Evolutionary conservation across 2,329 filamentous ascomycete species (phyloP), one percentile per base, ranked within the genome.

Genomic region (Fusarium pininemorale): DNA sequence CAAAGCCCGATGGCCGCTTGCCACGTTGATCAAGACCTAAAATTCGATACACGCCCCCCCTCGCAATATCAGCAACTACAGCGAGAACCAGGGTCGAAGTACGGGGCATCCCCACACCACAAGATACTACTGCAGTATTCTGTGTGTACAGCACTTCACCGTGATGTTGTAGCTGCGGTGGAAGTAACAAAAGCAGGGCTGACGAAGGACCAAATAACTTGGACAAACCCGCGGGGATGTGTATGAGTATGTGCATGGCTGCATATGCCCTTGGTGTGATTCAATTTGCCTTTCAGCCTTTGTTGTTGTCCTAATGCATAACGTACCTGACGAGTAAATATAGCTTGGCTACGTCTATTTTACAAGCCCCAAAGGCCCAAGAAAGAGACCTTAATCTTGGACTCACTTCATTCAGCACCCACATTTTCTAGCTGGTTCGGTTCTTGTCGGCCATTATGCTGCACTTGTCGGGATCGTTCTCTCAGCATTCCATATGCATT

Each of bases 11-110:
- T 78, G 73, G 70, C 70, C 75, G 75, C 62, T 76, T 81, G 81
- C 80, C 81, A 82, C 80, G 80, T 82, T 81, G 79, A 80, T 78
- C 64, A 66, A 70, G 68, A 70, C 68, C 76, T 76, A 66, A 69
- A 72, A 69, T 70, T 60, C 65, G 48, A 68, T 61, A 69, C 66
- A 77, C 73, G 35, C 70, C 56, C 75, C 70, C 73, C 73, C 60
- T 53, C 66, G 58, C 45, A 63, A 57, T 63, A 75, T 70, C 66
- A 70, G 69, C 56, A 73, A 70, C 45, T 61, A 66, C 58, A 73
- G 57, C 67, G 55, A 66, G 48, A 74, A 53, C 70, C 35, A 70
- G 66, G 64, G 75, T 69, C 65, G 66, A 63, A 41, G 61, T 48
- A 72, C 74, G 60, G 66, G 63, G 70, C 70, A 72, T 73, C 73